phyloP scores from a whole-genome alignment of 495 filamentous ascomycete genomes.

The Tuber borchii region DNA sequence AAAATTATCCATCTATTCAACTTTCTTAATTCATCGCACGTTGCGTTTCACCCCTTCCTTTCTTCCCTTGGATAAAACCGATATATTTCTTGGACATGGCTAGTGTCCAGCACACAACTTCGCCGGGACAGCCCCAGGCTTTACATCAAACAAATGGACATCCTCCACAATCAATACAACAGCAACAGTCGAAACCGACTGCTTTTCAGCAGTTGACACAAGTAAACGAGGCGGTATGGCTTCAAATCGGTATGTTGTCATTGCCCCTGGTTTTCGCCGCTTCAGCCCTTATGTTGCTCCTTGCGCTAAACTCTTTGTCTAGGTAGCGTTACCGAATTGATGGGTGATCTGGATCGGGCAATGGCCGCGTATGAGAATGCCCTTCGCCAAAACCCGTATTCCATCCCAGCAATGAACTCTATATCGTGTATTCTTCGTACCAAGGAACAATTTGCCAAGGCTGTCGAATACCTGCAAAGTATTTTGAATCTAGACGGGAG shows the following conservation, averaged over 20 bases:
- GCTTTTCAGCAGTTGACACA: slow-evolving; percentile 56
- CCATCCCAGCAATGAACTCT: slow-evolving; percentile 86
- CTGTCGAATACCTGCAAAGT: slow-evolving; percentile 83
- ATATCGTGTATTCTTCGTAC: slow-evolving; percentile 85
- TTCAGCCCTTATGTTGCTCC: slow-evolving; percentile 8
- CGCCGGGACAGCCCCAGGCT: slow-evolving; percentile 39
- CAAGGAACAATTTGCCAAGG: slow-evolving; percentile 88
- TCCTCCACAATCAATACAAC: slow-evolving; percentile 47
- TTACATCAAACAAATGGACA: slow-evolving; percentile 40
- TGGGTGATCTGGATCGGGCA: slow-evolving; percentile 82
- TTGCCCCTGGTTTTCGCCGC: slow-evolving; percentile 9
- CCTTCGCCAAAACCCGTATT: slow-evolving; percentile 77
- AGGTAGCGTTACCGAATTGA: slow-evolving; percentile 81
- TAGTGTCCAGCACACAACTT: slow-evolving; percentile 33
- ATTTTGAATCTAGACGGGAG: slow-evolving; percentile 82
- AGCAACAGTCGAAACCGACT: slow-evolving; percentile 53
- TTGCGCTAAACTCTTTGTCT: slow-evolving; percentile 9
- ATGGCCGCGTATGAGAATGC: slow-evolving; percentile 84
- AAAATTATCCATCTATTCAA: background rate
- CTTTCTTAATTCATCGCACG: background rate
- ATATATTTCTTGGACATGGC: slow-evolving; percentile 24
- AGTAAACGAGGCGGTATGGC: slow-evolving; percentile 84
- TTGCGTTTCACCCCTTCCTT: background rate
- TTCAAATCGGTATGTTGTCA: slow-evolving; percentile 69
- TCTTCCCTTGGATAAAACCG: background rate